phyloP scores from a whole-genome alignment of 1,139 yeast genomes.

The Geotrichum histeridarum region DNA sequence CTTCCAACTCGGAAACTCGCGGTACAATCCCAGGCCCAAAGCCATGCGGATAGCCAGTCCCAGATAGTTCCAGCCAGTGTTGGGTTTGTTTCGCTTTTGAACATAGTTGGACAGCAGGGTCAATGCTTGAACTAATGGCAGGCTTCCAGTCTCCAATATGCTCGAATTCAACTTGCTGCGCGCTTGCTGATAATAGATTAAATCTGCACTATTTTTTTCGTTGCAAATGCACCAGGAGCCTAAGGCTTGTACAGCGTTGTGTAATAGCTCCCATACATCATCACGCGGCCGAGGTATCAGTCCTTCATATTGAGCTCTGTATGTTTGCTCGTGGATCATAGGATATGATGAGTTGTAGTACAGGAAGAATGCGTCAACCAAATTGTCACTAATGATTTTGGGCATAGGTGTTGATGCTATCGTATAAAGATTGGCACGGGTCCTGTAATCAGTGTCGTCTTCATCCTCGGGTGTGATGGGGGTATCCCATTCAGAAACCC shows the following conservation, averaged over 20 bases:
- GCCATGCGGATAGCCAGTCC: slow-evolving; percentile 67
- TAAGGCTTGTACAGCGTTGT: slow-evolving; percentile 52
- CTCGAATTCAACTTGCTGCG: slow-evolving; percentile 37
- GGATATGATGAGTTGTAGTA: slow-evolving; percentile 59
- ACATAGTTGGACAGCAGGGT: slow-evolving; percentile 54
- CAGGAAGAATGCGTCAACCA: slow-evolving; percentile 47
- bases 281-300: slow-evolving; percentile 42
- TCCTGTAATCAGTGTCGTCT: slow-evolving; percentile 6
- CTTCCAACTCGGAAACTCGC: slow-evolving; percentile 43
- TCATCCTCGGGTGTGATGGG: slow-evolving; percentile 4
- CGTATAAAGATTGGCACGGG: neutral
- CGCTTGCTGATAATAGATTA: slow-evolving; percentile 51
- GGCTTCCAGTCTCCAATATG: slow-evolving; percentile 48
- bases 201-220: slow-evolving; percentile 48
- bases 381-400: slow-evolving; percentile 38
- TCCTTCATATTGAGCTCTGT: slow-evolving; percentile 46
- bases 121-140: slow-evolving; percentile 50
- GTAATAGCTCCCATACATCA: slow-evolving; percentile 49
- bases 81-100: slow-evolving; percentile 59
- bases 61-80: slow-evolving; percentile 60
- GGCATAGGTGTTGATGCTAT: slow-evolving; percentile 21
- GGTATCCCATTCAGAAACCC: slow-evolving; percentile 22
- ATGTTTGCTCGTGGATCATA: slow-evolving; percentile 51
- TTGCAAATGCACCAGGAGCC: slow-evolving; percentile 56
- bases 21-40: slow-evolving; percentile 58